Evolutionary conservation across 306 rosid genomes (phyloP).

Genomic region (Fragaria vesca): DNA sequence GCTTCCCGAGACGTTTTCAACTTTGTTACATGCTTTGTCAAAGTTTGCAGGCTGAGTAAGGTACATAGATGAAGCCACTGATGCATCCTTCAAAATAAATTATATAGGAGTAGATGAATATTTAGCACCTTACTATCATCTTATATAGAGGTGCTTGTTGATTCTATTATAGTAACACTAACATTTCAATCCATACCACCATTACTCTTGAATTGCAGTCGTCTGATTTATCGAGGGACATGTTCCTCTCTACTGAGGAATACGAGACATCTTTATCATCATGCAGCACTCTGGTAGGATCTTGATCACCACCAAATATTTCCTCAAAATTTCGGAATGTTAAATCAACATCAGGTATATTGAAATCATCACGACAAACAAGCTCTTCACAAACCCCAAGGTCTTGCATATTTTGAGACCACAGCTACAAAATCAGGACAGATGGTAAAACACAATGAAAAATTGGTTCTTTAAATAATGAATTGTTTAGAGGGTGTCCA

Average conservation of each 20-base stretch:
- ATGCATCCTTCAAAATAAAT: constrained; percentile 51
- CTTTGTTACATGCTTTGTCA: constrained; percentile 28
- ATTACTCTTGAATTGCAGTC: constrained; percentile 36
- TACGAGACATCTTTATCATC: constrained; percentile 48
- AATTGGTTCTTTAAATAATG: background rate
- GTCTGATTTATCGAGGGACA: constrained; percentile 50
- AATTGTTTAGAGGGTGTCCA: background rate
- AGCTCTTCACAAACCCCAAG: constrained; percentile 87
- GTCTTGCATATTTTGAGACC: constrained; percentile 93
- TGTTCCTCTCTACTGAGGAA: constrained; percentile 55
- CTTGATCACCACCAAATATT: constrained; percentile 73
- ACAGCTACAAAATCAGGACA: constrained; percentile 52
- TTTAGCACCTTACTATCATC: background rate
- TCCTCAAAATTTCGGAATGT: constrained; percentile 78
- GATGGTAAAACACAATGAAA: background rate
- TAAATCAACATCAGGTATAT: constrained; percentile 85
- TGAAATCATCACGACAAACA: constrained; percentile 58
- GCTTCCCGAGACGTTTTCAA: constrained; percentile 21
- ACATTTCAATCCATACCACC: constrained; percentile 43
- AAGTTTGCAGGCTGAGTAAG: constrained; percentile 29
- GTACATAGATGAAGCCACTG: constrained; percentile 35
- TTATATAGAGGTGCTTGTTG: background rate
- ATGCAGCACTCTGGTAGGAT: constrained; percentile 43
- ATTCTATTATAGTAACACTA: background rate
- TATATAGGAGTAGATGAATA: background rate